Evolutionary conservation across 495 filamentous ascomycete species (phyloP).

Genomic region (Trichocladium uniseriatum): DNA sequence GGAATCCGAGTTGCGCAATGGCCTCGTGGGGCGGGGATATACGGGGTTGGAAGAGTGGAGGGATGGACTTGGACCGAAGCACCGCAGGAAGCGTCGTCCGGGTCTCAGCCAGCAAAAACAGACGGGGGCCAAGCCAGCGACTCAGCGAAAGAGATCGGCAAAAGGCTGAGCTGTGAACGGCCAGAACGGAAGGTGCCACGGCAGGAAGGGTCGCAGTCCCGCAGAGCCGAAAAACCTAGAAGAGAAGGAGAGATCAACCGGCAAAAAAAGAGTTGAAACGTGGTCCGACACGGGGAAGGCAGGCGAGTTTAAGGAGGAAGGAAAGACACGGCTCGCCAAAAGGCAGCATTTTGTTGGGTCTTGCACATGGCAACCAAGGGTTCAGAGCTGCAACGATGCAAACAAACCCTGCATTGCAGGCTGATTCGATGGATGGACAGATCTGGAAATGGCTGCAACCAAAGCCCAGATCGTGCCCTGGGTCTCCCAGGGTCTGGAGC

Average conservation of each 20-base stretch:
- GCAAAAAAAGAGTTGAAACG: conserved; percentile 9
- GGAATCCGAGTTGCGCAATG: not conserved
- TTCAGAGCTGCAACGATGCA: too few species aligned
- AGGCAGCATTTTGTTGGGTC: too few species aligned
- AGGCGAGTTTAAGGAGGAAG: conserved; percentile 1
- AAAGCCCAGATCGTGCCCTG: not conserved
- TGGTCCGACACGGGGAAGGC: conserved; percentile 1
- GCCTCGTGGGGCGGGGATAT: not conserved
- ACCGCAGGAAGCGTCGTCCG: too few species aligned
- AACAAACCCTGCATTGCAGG: not conserved
- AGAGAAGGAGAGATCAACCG: conserved; percentile 6
- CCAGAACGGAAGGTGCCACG: not conserved
- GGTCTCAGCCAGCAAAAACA: too few species aligned
- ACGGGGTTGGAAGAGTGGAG: not conserved
- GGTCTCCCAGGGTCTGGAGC: not conserved
- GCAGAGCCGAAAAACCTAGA: not conserved
- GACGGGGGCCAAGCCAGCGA: too few species aligned
- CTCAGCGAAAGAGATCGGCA: not conserved
- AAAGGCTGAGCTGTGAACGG: not conserved
- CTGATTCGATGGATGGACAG: not conserved
- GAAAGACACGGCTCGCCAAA: not conserved
- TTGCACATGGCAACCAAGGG: too few species aligned
- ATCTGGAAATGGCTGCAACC: conserved; percentile 6
- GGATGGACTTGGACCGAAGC: too few species aligned
- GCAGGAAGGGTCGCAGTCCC: not conserved